A percentile compares a stretch with the other conserved stretches of the same genome.
These are phyloP conservation scores for Chenopodium quinoa DNA, from an alignment of 148 eudicot species.

Conservation along the genomic window DNA sequence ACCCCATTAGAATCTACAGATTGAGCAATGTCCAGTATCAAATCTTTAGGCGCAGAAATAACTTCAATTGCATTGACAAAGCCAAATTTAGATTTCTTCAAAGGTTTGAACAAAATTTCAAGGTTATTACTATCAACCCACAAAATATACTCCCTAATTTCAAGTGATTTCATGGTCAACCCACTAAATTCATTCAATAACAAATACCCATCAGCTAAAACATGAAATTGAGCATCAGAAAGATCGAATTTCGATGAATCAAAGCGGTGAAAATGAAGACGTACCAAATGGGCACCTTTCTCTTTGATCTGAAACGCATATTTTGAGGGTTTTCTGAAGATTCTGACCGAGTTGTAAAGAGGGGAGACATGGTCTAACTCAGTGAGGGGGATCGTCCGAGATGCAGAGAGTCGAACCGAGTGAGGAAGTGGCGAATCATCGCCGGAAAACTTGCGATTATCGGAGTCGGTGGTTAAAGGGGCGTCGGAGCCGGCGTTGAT, in stretches of 20 bases:
- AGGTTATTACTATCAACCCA: slow-evolving; percentile 57
- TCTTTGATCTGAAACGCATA: slow-evolving; percentile 49
- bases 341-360: slow-evolving; percentile 54
- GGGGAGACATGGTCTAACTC: slow-evolving; percentile 34
- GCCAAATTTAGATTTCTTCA: slow-evolving; percentile 44
- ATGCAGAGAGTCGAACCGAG: slow-evolving; percentile 34
- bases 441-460: slow-evolving; percentile 53
- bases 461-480: slow-evolving; percentile 37
- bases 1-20: slow-evolving; percentile 39
- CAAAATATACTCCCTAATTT: slow-evolving; percentile 63
- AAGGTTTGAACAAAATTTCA: slow-evolving; percentile 54
- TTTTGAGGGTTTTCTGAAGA: slow-evolving; percentile 44
- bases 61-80: slow-evolving; percentile 84
- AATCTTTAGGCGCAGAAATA: slow-evolving; percentile 80
- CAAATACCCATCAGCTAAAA: slow-evolving; percentile 56
- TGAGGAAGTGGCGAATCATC: slow-evolving; percentile 40
- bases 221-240: slow-evolving; percentile 57
- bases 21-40: slow-evolving; percentile 58
- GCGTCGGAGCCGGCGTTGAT: slow-evolving; percentile 58
- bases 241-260: slow-evolving; percentile 27
- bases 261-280: slow-evolving; percentile 58
- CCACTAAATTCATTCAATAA: slow-evolving; percentile 49
- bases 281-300: slow-evolving; percentile 66
- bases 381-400: slow-evolving; percentile 27
- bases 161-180: slow-evolving; percentile 13